Conservation (phyloP, 306 rosid species). For the Cicer chorassanicum region DNA sequence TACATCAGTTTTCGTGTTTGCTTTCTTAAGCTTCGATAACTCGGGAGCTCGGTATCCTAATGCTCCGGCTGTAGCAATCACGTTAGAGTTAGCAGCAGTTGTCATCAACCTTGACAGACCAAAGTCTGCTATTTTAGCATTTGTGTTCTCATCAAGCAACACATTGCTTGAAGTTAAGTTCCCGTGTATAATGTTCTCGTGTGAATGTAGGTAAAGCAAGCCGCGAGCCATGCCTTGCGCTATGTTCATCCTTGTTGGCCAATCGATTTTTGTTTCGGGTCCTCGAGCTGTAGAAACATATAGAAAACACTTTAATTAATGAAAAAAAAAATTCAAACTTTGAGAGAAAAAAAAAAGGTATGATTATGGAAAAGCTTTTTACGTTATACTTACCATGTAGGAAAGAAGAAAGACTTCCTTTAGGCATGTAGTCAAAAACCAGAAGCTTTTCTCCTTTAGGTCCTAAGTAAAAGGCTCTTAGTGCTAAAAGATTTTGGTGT, state of each 20-base stretch:
- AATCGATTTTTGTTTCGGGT: conserved; percentile 68
- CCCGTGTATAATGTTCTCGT: conserved; percentile 79
- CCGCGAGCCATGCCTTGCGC: conserved; percentile 77
- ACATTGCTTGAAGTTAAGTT: conserved; percentile 84
- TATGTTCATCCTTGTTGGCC: conserved; percentile 90
- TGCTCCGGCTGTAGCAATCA: conserved; percentile 85
- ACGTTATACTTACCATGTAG: conserved; percentile 69
- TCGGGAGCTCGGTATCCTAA: conserved; percentile 92
- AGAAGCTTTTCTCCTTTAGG: conserved; percentile 95
- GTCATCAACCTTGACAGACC: conserved; percentile 87
- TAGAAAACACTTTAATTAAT: background rate
- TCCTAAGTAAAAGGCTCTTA: conserved; percentile 83
- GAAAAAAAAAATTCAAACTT: background rate
- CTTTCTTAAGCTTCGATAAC: conserved; percentile 83
- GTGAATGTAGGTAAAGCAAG: conserved; percentile 70
- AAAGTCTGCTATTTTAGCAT: conserved; percentile 74
- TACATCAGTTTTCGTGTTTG: conserved; percentile 79
- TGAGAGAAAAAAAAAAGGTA: background rate
- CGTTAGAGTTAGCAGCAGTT: conserved; percentile 79
- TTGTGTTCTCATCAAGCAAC: conserved; percentile 65
- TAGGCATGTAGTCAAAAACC: conserved; percentile 82
- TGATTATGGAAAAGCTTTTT: conserved; percentile 1
- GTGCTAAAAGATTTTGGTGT: conserved; percentile 80
- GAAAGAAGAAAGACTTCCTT: conserved; percentile 77
- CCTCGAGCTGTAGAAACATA: conserved; percentile 63